Percentiles rank a stretch among this genome's conserved stretches.
Conservation (phyloP, 352 stramenopile species). For the Phytophthora cryptogea region DNA sequence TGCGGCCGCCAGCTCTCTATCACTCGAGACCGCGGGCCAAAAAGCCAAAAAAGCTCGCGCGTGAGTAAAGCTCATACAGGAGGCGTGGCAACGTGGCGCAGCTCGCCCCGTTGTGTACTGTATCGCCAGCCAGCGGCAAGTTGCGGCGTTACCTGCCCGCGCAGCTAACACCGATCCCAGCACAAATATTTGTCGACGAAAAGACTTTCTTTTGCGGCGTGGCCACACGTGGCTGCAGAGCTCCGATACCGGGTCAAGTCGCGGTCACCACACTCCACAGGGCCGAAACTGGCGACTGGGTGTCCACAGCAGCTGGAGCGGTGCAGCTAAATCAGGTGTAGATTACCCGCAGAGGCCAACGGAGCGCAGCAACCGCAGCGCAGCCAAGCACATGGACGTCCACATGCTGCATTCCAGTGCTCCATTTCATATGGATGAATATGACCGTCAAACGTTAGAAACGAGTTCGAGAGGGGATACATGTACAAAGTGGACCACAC, state of each 20-base stretch:
- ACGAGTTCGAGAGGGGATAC: conserved; percentile 19
- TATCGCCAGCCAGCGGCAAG: neutral
- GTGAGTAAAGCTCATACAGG: conserved; percentile 12
- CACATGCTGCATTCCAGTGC: neutral
- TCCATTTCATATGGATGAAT: too few species aligned
- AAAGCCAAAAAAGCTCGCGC: conserved; percentile 9
- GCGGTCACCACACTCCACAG: conserved; percentile 15
- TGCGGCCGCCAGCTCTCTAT: conserved; percentile 9
- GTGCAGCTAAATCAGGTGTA: conserved; percentile 23
- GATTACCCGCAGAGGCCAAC: conserved; percentile 14
- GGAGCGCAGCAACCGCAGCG: conserved; percentile 9
- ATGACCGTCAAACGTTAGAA: too few species aligned
- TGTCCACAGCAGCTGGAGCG: conserved; percentile 23
- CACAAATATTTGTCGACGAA: conserved; percentile 3
- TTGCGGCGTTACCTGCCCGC: neutral
- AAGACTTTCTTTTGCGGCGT: conserved; percentile 10
- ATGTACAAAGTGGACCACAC: conserved; percentile 21
- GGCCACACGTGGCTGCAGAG: conserved; percentile 12
- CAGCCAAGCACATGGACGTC: neutral
- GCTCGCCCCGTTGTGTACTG: neutral
- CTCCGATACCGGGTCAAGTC: conserved; percentile 30
- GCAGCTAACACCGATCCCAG: neutral
- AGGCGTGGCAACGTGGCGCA: conserved; percentile 8
- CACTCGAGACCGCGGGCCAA: conserved; percentile 9
- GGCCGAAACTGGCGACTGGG: conserved; percentile 26